Evolutionary conservation across 495 filamentous ascomycete species (phyloP), one percentile per base, ranked within the genome.

Genomic region (Aspergillus olivimuriae): DNA sequence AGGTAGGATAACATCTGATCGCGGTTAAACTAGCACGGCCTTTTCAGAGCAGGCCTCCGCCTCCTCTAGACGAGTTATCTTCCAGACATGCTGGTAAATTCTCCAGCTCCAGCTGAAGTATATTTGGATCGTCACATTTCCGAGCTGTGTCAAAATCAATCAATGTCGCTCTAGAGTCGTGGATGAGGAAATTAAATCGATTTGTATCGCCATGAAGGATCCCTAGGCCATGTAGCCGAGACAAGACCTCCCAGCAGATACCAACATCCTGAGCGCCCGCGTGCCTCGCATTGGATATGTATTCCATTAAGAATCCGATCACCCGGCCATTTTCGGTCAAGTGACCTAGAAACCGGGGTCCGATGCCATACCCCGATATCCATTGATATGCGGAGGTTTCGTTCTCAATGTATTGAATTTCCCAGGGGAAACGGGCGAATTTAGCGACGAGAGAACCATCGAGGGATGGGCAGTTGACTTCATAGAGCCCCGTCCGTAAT

Each of bases 241-340:
- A 14, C 34, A 73, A 35, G 4, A 35, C 44, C 23, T 45, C 22
- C 36, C 50, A 34, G 37, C 70, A 74, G 4, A 32, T 15, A 2
- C 36, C 45, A 3, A 73, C 8, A 43, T 73, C 71, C 17, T 52
- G 34, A 8, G 51, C 34, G 5, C 44, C 48, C 4, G 69, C 66
- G 16, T 60, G 41, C 32, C 61, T 47, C 2, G 51, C 50, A 39
- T 52, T 43, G 6, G 42, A 23, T 0, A 74, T 56, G 11, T 50
- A 43, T 44, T 70, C 62, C 43, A 74, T 39, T 9, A 75, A 28
- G 40, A 76, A 74, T 2, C 70, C 68, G 47, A 76, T 67, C 10
- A 71, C 65, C 2, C 71, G 51, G 4, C 56, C 65, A 5, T 56
- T 44, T 50, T 78, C 70, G 8, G 48, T 66, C 10, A 75, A 24